phyloP scores from a whole-genome alignment of 2,329 filamentous ascomycete species.

The Hawksworthiomyces lignivorus region DNA sequence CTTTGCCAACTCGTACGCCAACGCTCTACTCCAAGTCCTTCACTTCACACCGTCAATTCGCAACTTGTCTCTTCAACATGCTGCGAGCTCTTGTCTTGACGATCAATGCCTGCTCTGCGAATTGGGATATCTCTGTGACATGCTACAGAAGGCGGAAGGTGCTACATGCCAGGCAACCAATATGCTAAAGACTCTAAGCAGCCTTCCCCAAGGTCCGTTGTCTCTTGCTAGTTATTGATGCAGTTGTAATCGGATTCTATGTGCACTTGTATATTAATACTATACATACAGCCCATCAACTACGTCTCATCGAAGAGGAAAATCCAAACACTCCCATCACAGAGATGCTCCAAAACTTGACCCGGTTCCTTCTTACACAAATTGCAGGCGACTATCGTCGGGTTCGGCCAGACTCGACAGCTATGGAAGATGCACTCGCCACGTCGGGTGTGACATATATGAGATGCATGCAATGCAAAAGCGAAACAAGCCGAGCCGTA shows the following conservation, averaged over 20 bases:
- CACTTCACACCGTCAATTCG: conserved; percentile 83
- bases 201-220: conserved; percentile 61
- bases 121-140: conserved; percentile 91
- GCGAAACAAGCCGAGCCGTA: conserved; percentile 73
- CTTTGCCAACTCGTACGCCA: conserved; percentile 94
- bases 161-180: conserved; percentile 96
- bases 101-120: conserved; percentile 88
- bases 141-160: conserved; percentile 92
- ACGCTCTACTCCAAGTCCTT: conserved; percentile 82
- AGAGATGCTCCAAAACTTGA: conserved; percentile 76
- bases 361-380: conserved; percentile 76
- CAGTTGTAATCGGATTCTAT: too few species aligned
- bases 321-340: conserved; percentile 65
- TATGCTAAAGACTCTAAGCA: conserved; percentile 80
- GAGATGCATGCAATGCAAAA: conserved; percentile 77
- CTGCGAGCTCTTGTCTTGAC: conserved; percentile 73
- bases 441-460: conserved; percentile 68
- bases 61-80: conserved; percentile 82
- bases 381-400: conserved; percentile 69
- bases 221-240: too few species aligned
- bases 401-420: conserved; percentile 51
- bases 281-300: conserved; percentile 60
- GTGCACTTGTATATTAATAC: too few species aligned
- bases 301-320: conserved; percentile 82
- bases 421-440: conserved; percentile 65